Evolutionary conservation across 345 rosid species (phyloP), one percentile per base, ranked within the genome.

Genomic region (Arabidopsis thaliana): DNA sequence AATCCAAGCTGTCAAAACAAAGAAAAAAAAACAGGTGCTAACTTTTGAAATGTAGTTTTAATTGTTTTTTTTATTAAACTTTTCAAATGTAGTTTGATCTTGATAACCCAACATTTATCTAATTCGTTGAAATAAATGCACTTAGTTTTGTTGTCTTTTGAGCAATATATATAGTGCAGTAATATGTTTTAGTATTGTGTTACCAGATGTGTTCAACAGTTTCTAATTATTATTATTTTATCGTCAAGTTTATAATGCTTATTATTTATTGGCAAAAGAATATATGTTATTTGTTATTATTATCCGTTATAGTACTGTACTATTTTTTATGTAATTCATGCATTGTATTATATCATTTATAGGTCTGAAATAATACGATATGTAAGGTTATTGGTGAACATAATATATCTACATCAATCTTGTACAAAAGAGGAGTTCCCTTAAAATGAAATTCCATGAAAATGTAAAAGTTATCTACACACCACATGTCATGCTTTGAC

Each of bases 401-500:
- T 28, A 53, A 28, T 32, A 16, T 3, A 57, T 24, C 13, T 24
- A 44, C 36, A 57, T 12, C 23, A 32, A 24, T 46, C 6, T 50
- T 10, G 22, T 60, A 62, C 49, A 48, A 56, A 33, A 36, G 16
- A 12, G 22, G 65, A 55, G 22, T 64, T 63, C 8, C 3, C 3
- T 25, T 25, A 42, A 41, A 61, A 23, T 25, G 37, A 41, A 13
- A 25, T 61, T 65, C 59, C 33, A 65, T 57, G 52, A 66, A 74
- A 38, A 24, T 23, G 32, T 28, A n/a, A 65, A 75, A 49, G 61
- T 58, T 59, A 28, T 32, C 55, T 23, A 75, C 68, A 67, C 46
- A 59, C 55, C 79, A 75, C 74, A 75, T 75, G 79, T 59, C 74
- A 75, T 59, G 74, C 73, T 40, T 75, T 59, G 62, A 68, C 56